Conservation (phyloP, 768 basidiomycete species). For the Calvatia gigantea region DNA sequence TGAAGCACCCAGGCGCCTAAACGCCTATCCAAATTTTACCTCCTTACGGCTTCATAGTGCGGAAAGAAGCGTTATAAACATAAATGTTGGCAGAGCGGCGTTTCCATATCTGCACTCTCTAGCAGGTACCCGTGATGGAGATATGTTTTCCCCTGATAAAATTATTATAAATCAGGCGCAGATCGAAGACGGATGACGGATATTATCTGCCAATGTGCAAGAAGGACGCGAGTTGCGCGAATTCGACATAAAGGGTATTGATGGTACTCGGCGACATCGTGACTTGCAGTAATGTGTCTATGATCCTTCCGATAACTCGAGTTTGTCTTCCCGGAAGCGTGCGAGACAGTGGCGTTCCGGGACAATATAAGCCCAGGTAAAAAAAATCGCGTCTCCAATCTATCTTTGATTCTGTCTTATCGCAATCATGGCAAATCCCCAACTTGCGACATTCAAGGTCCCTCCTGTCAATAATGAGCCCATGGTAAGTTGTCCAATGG, state of each 20-base stretch:
- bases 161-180: no score
- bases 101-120: no score
- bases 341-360: not conserved
- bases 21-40: no score
- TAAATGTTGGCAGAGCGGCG: no score
- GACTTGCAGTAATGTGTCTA: not conserved
- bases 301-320: not conserved
- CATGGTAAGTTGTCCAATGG: conserved; percentile 56
- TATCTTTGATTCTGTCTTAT: conserved; percentile 4
- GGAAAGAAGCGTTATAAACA: no score
- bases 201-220: no score
- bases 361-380: not conserved
- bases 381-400: not conserved
- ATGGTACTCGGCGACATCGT: not conserved
- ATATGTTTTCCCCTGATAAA: no score
- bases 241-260: not conserved
- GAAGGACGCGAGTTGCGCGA: not conserved
- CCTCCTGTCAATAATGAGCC: conserved; percentile 91
- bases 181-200: no score
- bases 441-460: conserved; percentile 83
- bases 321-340: not conserved
- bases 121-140: no score
- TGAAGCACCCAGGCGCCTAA: no score
- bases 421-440: conserved; percentile 60
- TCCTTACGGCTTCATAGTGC: no score